Base-by-base conservation (phyloP, 179 eudicot species). In the Spinacia oleracea region DNA sequence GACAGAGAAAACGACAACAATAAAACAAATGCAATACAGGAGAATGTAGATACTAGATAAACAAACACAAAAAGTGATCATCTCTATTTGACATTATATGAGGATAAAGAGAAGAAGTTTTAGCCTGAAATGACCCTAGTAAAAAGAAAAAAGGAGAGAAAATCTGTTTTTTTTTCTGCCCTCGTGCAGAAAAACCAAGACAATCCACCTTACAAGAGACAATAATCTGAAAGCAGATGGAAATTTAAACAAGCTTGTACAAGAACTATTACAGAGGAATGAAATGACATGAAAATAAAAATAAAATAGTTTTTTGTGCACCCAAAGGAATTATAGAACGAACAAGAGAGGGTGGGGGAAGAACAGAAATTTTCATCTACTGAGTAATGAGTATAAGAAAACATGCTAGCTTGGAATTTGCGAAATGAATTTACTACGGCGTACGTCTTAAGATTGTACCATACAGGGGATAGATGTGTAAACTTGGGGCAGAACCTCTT, bases 371-470 rank as follows among this genome's bases (percentile, higher is more conserved):
- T 50, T 14, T 43, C 38, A 74, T 38, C 69, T 72, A 72, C 6
- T 2, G 8, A 60, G 34, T 72, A 72, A 1, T 2, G 8, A 60
- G 34, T 8, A 23, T 70, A 70, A 10, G 4, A 70, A 20, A 43
- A 40, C 12, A 12, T 8, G 25, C 40, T 46, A 27, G 10, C 23
- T 12, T 27, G 12, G 14, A 27, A 46, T n/a, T 71, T 8, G 25
- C 16, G 18, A 65, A 72, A 77, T 29, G 14, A 42, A 32, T 59
- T 35, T 73, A 73, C 27, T 43, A 53, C 42, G 55, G 64, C 78
- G 20, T 87, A 93, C 99, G 97, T 90, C 88, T 93, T 93, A 45
- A 96, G 89, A 80, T 93, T 91, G 78, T 96, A 96, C 99, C 99
- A 96, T 20, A 96, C 98, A 31, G 99, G 99, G 3, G 99, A 93